Percentiles rank a stretch among this genome's conserved stretches.
These are phyloP conservation scores for Penicillium manginii DNA, from an alignment of 495 filamentous ascomycete species.

Conservation along the genomic window DNA sequence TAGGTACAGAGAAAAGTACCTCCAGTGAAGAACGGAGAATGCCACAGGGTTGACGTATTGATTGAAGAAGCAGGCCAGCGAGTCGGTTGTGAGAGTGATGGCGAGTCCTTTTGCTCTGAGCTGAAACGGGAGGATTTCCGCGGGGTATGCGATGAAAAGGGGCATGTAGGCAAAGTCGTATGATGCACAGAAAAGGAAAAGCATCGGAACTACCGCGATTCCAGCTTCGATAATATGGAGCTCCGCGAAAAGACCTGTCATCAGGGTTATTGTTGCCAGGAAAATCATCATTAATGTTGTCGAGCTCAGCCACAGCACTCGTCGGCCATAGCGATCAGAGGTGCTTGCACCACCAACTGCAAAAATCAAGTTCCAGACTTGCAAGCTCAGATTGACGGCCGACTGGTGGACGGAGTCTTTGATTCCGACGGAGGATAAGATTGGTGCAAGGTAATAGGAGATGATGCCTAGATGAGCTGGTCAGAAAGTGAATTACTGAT, in stretches of 20 bases:
- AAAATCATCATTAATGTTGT: constrained; percentile 60
- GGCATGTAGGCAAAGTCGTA: constrained; percentile 66
- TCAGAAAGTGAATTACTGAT: neutral
- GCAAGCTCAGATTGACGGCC: constrained; percentile 30
- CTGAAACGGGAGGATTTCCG: constrained; percentile 70
- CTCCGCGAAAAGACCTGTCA: constrained; percentile 56
- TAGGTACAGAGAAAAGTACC: constrained; percentile 65
- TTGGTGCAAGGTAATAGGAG: constrained; percentile 60
- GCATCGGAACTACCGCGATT: constrained; percentile 60
- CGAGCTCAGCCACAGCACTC: constrained; percentile 58
- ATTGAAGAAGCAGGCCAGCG: constrained; percentile 60
- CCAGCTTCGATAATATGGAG: constrained; percentile 48
- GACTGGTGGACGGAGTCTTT: constrained; percentile 50
- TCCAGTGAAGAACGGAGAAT: constrained; percentile 56
- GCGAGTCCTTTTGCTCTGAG: constrained; percentile 74
- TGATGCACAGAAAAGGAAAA: constrained; percentile 60
- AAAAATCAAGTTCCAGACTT: constrained; percentile 33
- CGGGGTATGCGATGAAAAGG: constrained; percentile 63
- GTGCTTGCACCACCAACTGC: constrained; percentile 54
- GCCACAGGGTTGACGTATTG: constrained; percentile 63
- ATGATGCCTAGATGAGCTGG: constrained; percentile 44
- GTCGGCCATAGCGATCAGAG: constrained; percentile 60
- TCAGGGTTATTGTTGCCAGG: constrained; percentile 57
- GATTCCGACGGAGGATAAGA: constrained; percentile 61
- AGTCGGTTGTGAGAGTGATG: constrained; percentile 60